Evolutionary conservation across 2,329 filamentous ascomycete genomes (phyloP), one percentile per base, ranked within the genome.

Genomic region (Verticillium nubilum): DNA sequence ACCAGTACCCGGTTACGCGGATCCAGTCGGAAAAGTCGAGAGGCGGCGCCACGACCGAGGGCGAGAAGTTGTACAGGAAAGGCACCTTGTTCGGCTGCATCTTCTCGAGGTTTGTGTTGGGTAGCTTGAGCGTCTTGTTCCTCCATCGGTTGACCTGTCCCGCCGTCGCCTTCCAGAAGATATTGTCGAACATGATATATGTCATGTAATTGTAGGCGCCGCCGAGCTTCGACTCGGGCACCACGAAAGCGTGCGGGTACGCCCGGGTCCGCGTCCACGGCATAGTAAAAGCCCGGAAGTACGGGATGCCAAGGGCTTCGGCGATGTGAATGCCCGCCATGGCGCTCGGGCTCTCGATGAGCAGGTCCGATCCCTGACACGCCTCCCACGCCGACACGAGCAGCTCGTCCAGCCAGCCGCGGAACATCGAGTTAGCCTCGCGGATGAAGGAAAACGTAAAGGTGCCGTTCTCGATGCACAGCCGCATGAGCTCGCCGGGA

Each of bases 321-420:
- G 95, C 95, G 65, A 99, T 96, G 72, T 99, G 95, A 58, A 99
- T 97, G 27, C 95, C 95, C 0, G 90, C 92, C 95, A 99, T 99
- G 15, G 95, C 92, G 60, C 91, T 96, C 0, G 95, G 95, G 54
- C 91, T 96, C 72, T 99, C 95, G 62, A 99, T 97, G 42, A 99
- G 80, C 31, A 99, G 78, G 71, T 99, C 94, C 1, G 89, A 90
- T 26, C 88, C 90, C 72, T 97, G 86, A 68, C 94, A 98, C 1
- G 92, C 92, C 52, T 77, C 74, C 86, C 90, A 98, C 0, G 92
- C 88, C 17, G 92, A 93, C 17, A 81, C 82, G 35, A 97, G 85
- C 25, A 99, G 83, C 52, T 92, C 90, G 67, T 98, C 93, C 19
- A 99, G 87, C 93, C 95, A 99, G n/a, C 87, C 89, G 58, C 95